Base-by-base conservation (phyloP, 108 stramenopile genomes). In the Pseudonitzschia multiseries region DNA sequence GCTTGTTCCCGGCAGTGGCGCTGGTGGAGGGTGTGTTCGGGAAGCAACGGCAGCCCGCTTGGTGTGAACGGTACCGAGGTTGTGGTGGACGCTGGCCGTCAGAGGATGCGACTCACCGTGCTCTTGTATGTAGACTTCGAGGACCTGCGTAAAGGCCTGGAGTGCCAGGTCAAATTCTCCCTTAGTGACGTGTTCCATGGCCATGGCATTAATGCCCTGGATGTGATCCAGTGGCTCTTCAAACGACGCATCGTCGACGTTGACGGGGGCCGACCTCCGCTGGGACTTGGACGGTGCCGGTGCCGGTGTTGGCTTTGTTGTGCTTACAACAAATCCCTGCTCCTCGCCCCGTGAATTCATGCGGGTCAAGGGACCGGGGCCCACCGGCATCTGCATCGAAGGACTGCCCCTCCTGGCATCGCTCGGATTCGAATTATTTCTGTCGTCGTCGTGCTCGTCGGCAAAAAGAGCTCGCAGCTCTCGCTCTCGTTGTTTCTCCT, bases 41-140 rank as follows among this genome's bases (percentile, higher is more conserved):
- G 33, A 26, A 79, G 22, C 18, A 80, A 42, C 26, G 43, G n/a
- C 63, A 22, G 86, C 86, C 12, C 83, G 83, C 57, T 83, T 80
- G 69, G 86, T 60, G 65, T 87, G 80, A 18, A 87, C 82, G 15
- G 83, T 83, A 4, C 86, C 86, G 65, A 87, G 63, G 74, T 87
- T 87, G 65, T 87, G 86, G 77, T 83, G 73, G 29, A 80, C 74
- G 17, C 77, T 76, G 4, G 86, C 86, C 12, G 84, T 81, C 29
- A 78, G 48, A 5, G 86, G 77, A 74, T 87, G 86, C 6, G 71
- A 69, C 28, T 53, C 44, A 13, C 78, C 83, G 52, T 83, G 71
- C 44, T 74, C 52, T 21, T 70, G 46, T 24, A 69, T n/a, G 50
- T 81, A 83, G 2, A 73, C 70, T 22, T 72, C 28, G 36, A 87